Base-by-base conservation (phyloP, 2,329 filamentous ascomycete genomes). In the Cladosporium sp. region DNA sequence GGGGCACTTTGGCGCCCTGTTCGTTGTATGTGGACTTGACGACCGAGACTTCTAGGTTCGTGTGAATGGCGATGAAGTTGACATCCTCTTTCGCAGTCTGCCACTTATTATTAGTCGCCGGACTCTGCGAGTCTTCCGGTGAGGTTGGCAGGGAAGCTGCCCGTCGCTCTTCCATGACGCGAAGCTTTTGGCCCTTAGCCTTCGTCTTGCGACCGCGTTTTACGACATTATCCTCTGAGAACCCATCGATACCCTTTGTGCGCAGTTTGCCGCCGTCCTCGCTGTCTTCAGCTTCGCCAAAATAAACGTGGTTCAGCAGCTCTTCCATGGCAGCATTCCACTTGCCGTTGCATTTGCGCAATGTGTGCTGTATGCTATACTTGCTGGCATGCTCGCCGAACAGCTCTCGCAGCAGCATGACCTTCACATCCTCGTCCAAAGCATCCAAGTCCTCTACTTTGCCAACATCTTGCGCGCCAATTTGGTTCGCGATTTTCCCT, bases 201-300 rank as follows among this genome's bases (percentile, higher is more conserved):
- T 81, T 86, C 8, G 75, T 75, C 67, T 81, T 83, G 23, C 78
- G 80, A 79, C 72, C 79, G 76, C 60, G 77, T 0, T 76, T 75
- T 0, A 79, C 76, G 18, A 82, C 78, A 18, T 87, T 83, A 0
- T 84, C 83, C 46, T 86, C 83, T 25, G 86, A 88, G 74, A 97
- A 97, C 0, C 86, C 92, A 65, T 97, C 92, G n/a, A 97, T 82
- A 0, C 93, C 91, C 74, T 91, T 94, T 1, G 83, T 80, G 1
- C 81, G 75, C 5, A 80, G 72, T 21, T 79, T 76, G 36, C 77
- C 79, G 56, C 77, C 76, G 2, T 76, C 79, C 3, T 82, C 79
- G 43, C 78, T 79, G 18, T 85, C 81, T 63, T 86, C 82, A 0
- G 85, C 85, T 65, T 92, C 87, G 65, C 92, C 87, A 5, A 97